A percentile compares a stretch with the other conserved stretches of the same genome.
phyloP scores from a whole-genome alignment of 306 rosid genomes.

The Heteromeles arbutifolia region DNA sequence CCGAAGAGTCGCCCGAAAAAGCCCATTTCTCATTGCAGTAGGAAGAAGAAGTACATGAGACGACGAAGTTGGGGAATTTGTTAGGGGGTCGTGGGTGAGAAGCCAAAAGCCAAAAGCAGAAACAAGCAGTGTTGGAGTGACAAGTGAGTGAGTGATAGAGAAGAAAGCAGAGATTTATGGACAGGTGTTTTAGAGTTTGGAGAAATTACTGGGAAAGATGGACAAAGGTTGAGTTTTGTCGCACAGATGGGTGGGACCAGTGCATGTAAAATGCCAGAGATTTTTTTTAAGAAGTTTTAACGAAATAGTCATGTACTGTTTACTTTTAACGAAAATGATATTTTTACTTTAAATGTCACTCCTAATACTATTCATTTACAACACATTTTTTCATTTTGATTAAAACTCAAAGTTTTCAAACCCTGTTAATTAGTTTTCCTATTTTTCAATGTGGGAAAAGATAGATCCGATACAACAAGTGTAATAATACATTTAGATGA shows the following conservation, averaged over 20 bases:
- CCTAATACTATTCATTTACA: too few species aligned
- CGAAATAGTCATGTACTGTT: too few species aligned
- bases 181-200: neutral
- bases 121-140: neutral
- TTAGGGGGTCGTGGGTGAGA: neutral
- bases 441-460: too few species aligned
- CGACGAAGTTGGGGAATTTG: neutral
- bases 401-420: too few species aligned
- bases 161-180: neutral
- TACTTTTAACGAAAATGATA: too few species aligned
- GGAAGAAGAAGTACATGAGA: neutral
- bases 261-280: neutral
- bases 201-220: neutral
- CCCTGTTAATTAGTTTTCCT: too few species aligned
- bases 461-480: rapidly evolving
- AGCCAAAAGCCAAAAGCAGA: neutral
- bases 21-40: slow-evolving; percentile 50
- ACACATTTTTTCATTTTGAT: too few species aligned
- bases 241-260: neutral
- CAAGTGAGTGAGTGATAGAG: neutral
- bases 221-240: neutral
- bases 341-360: too few species aligned
- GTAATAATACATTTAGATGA: too few species aligned
- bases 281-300: too few species aligned
- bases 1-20: slow-evolving; percentile 87